Evolutionary conservation across 2,329 filamentous ascomycete species (phyloP), one percentile per base, ranked within the genome.

Genomic region (Nigrospora osmanthi): DNA sequence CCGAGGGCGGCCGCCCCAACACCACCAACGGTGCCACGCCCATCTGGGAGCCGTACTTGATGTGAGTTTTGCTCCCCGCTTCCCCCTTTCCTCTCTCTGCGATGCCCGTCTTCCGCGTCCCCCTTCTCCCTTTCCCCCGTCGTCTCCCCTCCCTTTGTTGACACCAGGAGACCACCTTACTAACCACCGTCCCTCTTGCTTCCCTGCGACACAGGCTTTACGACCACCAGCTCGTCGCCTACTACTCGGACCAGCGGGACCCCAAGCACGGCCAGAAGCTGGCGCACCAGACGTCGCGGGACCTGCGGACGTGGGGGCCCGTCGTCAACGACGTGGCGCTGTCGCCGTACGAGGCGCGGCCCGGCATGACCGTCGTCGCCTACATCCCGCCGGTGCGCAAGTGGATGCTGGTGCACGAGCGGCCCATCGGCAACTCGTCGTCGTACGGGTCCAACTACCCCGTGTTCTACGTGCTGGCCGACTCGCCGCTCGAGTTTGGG

Each of bases 41-140:
- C 0, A 76, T 87, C 16, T 87, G 83, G 83, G 83, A 87, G 58
- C 83, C 83, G 0, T 85, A 82, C 58, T 62, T 87, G 30, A 58
- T 78, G 59, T 62, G 45, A 45, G 58, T 50, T 1, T 19, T 38
- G n/a, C n/a, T 7, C 19, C 7, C 19, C 19, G 4, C 6, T n/a
- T 15, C 16, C 14, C 16, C 33, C n/a, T 3, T 35, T 13, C 9
- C 12, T 13, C 9, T 10, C 12, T 35, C n/a, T 13, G 11, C 33
- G n/a, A n/a, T n/a, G n/a, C n/a, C n/a, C n/a, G n/a, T n/a, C n/a
- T n/a, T n/a, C n/a, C n/a, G n/a, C n/a, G n/a, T n/a, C n/a, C n/a
- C n/a, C n/a, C 34, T 7, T 14, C 34, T 35, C 15, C 12, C 15
- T 6, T 23, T 6, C 34, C 11, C 11, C 34, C 34, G n/a, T n/a